These are phyloP conservation scores for Vaccinium vitisidaea DNA, from an alignment of 148 eudicot genomes.

Conservation along the genomic window DNA sequence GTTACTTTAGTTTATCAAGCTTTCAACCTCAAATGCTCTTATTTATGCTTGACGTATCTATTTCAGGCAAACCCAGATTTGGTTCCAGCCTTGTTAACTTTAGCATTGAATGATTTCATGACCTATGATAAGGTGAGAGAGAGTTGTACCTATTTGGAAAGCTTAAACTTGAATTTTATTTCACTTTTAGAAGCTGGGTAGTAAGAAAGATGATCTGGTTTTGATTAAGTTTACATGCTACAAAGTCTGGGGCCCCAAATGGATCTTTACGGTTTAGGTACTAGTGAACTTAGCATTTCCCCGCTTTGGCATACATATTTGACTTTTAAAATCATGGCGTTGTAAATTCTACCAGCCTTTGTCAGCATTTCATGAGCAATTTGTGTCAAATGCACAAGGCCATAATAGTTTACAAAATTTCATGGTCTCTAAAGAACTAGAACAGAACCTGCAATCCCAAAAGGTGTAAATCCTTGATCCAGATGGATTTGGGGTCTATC, in stretches of 20 bases:
- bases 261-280: slow-evolving; percentile 97
- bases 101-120: slow-evolving; percentile 80
- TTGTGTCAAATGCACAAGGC: background rate
- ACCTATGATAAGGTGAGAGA: slow-evolving; percentile 87
- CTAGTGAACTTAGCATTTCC: slow-evolving; percentile 10
- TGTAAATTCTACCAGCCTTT: background rate
- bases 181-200: no score
- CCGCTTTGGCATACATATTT: background rate
- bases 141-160: background rate
- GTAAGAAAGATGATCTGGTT: slow-evolving; percentile 27
- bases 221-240: slow-evolving; percentile 56
- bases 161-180: background rate
- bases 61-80: slow-evolving; percentile 70
- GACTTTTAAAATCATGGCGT: background rate
- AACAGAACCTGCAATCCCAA: no score
- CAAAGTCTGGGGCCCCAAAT: slow-evolving; percentile 97
- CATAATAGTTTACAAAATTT: no score
- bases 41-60: background rate
- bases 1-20: background rate
- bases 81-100: slow-evolving; percentile 63
- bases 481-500: background rate
- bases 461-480: background rate
- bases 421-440: no score
- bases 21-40: slow-evolving; percentile 14
- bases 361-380: background rate